Conservation (phyloP, 768 basidiomycete species). For the Hebeloma cylindrosporum region DNA sequence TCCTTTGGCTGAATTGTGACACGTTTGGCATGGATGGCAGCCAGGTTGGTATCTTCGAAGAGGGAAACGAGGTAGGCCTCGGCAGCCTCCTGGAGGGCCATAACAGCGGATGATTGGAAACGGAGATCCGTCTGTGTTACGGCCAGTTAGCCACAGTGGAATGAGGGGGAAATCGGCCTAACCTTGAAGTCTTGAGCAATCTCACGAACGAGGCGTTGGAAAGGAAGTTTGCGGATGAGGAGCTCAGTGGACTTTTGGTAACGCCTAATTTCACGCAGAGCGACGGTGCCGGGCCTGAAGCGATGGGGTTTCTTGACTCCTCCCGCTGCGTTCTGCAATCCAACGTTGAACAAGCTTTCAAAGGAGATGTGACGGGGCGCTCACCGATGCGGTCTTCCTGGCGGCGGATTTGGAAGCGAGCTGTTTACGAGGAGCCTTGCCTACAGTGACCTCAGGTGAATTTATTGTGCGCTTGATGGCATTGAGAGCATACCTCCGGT, state of each 20-base stretch:
- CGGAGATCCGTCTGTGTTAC: slow-evolving; percentile 62
- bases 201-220: slow-evolving; percentile 76
- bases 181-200: slow-evolving; percentile 84
- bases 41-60: slow-evolving; percentile 68
- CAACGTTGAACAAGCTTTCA: neutral
- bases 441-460: slow-evolving; percentile 26
- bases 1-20: slow-evolving; percentile 66
- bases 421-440: slow-evolving; percentile 62
- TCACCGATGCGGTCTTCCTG: slow-evolving; percentile 53
- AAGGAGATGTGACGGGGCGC: slow-evolving; percentile 12
- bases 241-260: slow-evolving; percentile 67
- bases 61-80: slow-evolving; percentile 74
- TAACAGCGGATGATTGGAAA: slow-evolving; percentile 71
- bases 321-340: slow-evolving; percentile 46
- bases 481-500: slow-evolving; percentile 53
- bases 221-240: slow-evolving; percentile 64
- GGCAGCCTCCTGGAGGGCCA: slow-evolving; percentile 66
- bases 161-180: slow-evolving; percentile 10
- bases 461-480: neutral
- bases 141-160: neutral
- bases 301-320: slow-evolving; percentile 84
- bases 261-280: slow-evolving; percentile 71
- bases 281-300: slow-evolving; percentile 78
- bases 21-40: slow-evolving; percentile 60
- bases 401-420: slow-evolving; percentile 60